phyloP scores from a whole-genome alignment of 148 eudicot genomes.

The Rhododendron williamsianum region DNA sequence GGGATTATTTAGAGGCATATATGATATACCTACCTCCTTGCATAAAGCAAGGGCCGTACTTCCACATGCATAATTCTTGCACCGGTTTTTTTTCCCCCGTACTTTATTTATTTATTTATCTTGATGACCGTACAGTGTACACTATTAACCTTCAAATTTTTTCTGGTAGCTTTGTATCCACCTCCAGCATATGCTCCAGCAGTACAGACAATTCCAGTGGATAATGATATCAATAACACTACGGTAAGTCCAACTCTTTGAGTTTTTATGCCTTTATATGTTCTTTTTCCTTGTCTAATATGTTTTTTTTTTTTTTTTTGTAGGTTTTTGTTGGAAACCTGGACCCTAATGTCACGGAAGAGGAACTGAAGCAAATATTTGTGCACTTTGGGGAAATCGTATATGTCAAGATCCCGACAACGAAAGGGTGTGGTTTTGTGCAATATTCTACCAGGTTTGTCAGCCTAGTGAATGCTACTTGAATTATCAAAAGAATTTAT shows the following conservation, averaged over 20 bases:
- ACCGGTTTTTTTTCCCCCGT: background rate
- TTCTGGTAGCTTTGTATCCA: slow-evolving; percentile 65
- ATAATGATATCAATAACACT: slow-evolving; percentile 77
- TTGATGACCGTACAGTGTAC: background rate
- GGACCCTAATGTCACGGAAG: slow-evolving; percentile 81
- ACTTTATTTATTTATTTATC: background rate
- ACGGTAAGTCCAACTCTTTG: slow-evolving; percentile 49
- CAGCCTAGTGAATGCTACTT: slow-evolving; percentile 4
- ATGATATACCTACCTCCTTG: background rate
- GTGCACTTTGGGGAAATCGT: slow-evolving; percentile 84
- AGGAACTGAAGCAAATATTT: slow-evolving; percentile 81
- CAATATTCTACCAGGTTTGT: slow-evolving; percentile 77
- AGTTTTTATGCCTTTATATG: background rate
- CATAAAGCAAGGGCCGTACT: background rate
- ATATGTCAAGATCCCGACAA: slow-evolving; percentile 74
- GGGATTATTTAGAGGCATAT: background rate
- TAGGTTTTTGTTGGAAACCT: slow-evolving; percentile 88
- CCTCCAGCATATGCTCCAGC: slow-evolving; percentile 58
- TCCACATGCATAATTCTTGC: background rate
- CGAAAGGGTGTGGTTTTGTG: slow-evolving; percentile 92
- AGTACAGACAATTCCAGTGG: slow-evolving; percentile 53
- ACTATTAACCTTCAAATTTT: slow-evolving; percentile 12
- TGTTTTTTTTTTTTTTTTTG: slow-evolving; percentile 2
- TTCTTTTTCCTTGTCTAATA: background rate
- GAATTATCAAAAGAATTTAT: background rate